A percentile compares a stretch with the other conserved stretches of the same genome.
Evolutionary conservation across 2,329 filamentous ascomycete species (phyloP).

Genomic region (Plenodomus lindquistii): DNA sequence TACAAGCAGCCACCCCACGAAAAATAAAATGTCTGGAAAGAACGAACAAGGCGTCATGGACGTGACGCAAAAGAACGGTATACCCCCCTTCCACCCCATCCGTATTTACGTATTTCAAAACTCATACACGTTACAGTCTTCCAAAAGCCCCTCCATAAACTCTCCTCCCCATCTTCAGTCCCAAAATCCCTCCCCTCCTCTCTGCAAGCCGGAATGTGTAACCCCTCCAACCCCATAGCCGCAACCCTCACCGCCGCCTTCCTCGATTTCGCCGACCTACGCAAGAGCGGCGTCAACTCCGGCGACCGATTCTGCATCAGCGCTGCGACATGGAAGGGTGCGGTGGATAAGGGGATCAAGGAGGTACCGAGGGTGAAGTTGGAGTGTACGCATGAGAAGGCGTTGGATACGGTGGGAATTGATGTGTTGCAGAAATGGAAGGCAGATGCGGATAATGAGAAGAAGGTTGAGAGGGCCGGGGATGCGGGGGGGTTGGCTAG

Average conservation of each 20-base stretch:
- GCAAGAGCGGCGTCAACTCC: constrained; percentile 55
- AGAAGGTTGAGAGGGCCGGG: constrained; percentile 9
- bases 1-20: constrained; percentile 10
- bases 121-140: constrained; percentile 15
- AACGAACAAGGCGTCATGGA: constrained; percentile 28
- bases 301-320: constrained; percentile 65
- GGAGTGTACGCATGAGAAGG: constrained; percentile 56
- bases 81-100: background rate
- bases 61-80: constrained; percentile 35
- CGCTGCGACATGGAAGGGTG: constrained; percentile 59
- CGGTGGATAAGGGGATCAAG: constrained; percentile 17
- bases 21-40: constrained; percentile 19
- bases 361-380: constrained; percentile 51
- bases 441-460: constrained; percentile 37
- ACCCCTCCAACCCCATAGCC: constrained; percentile 50
- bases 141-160: constrained; percentile 31
- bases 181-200: constrained; percentile 4
- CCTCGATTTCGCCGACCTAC: constrained; percentile 65
- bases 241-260: constrained; percentile 61
- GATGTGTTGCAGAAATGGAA: constrained; percentile 55
- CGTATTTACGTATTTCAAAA: background rate
- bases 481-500: constrained; percentile 13
- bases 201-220: constrained; percentile 25
- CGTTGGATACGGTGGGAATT: constrained; percentile 51
- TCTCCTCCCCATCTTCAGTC: constrained; percentile 9